Conservation (phyloP, 169 alveolate genomes). For the Cryptosporidium canis region DNA sequence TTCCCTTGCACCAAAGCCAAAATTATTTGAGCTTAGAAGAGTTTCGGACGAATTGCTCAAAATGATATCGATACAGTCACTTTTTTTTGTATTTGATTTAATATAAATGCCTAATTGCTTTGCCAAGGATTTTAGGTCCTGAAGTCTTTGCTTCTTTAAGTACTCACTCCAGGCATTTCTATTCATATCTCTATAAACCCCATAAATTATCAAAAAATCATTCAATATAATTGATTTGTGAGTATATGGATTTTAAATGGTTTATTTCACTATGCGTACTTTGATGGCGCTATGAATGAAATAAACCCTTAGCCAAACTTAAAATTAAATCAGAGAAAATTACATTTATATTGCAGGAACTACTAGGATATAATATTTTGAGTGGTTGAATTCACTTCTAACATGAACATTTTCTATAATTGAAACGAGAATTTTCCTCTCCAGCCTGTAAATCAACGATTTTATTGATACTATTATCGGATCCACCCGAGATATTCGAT, state of each 20-base stretch:
- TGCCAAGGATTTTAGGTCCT: slow-evolving; percentile 47
- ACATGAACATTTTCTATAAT: slow-evolving; percentile 34
- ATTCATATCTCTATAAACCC: slow-evolving; percentile 19
- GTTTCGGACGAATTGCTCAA: background rate
- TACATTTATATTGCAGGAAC: background rate
- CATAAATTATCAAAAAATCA: background rate
- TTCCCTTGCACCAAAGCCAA: background rate
- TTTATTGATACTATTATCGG: slow-evolving; percentile 25
- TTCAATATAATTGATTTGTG: background rate
- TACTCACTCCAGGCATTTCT: slow-evolving; percentile 67
- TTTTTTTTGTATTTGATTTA: slow-evolving; percentile 57
- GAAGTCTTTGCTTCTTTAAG: slow-evolving; percentile 68
- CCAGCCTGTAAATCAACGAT: slow-evolving; percentile 60
- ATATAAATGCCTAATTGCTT: slow-evolving; percentile 55
- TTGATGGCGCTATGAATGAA: background rate
- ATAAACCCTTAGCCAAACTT: background rate
- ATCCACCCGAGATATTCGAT: background rate
- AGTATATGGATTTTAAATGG: background rate
- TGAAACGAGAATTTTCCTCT: slow-evolving; percentile 9
- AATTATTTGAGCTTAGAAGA: background rate
- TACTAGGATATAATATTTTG: slow-evolving; percentile 21
- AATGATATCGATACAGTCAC: slow-evolving; percentile 60
- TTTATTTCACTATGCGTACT: background rate
- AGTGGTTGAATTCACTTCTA: background rate
- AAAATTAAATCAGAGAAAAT: background rate